Conservation (phyloP, 73 alveolate species). For the Blepharisma japonicum region DNA sequence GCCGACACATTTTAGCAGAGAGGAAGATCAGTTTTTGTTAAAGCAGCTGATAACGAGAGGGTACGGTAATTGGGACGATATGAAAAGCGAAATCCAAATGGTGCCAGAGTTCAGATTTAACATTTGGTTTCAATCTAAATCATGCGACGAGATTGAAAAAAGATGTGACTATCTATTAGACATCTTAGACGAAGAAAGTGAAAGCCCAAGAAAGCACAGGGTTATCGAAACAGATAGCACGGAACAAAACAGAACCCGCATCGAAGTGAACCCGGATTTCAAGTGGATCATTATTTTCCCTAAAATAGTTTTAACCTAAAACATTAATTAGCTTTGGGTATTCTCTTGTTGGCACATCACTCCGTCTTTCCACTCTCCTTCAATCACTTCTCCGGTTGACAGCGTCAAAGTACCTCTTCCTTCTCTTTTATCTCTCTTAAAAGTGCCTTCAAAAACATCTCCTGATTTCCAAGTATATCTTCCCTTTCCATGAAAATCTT, state of each 20-base stretch:
- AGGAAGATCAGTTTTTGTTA: conserved; percentile 73
- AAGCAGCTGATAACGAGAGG: conserved; percentile 75
- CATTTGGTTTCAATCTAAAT: conserved; percentile 71
- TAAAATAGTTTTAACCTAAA: neutral
- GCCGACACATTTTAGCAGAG: conserved; percentile 60
- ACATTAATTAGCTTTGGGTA: neutral
- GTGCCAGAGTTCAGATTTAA: conserved; percentile 69
- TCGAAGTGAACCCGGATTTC: conserved; percentile 12
- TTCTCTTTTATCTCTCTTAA: conserved; percentile 63
- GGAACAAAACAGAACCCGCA: neutral
- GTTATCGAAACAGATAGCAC: neutral
- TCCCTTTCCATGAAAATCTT: conserved; percentile 45
- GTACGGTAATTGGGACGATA: conserved; percentile 94
- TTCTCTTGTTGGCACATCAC: neutral
- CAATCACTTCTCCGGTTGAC: conserved; percentile 57
- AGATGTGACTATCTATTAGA: conserved; percentile 73
- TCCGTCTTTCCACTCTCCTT: conserved; percentile 62
- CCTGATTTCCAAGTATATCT: conserved; percentile 49
- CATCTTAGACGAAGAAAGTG: conserved; percentile 68
- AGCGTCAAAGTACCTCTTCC: conserved; percentile 68
- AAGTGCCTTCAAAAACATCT: conserved; percentile 72
- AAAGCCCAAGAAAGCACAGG: conserved; percentile 8
- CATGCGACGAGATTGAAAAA: conserved; percentile 71
- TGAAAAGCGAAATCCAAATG: conserved; percentile 62
- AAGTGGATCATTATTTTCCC: conserved; percentile 25